Conservation (phyloP, 768 basidiomycete genomes). For the Galerina marginata region DNA sequence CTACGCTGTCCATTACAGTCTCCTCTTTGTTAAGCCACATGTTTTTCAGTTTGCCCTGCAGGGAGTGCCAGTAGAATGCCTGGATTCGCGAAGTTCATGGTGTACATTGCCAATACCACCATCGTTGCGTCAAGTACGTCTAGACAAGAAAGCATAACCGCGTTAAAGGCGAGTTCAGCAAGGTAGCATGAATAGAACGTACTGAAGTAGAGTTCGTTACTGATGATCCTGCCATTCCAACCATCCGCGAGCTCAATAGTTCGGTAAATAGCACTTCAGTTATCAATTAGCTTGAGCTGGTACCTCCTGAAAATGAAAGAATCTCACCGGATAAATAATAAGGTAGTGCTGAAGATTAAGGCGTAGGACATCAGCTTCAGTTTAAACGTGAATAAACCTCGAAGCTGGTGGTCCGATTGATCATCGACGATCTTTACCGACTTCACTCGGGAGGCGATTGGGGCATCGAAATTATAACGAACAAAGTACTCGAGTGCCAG, state of each 20-base stretch:
- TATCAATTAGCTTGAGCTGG: not conserved
- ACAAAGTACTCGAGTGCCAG: conserved; percentile 31
- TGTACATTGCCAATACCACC: conserved; percentile 53
- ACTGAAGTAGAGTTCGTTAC: conserved; percentile 48
- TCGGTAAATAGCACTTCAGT: conserved; percentile 52
- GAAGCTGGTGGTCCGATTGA: not conserved
- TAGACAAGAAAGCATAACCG: too few relatives aligned
- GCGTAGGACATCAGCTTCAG: conserved; percentile 40
- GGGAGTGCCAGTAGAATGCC: conserved; percentile 37
- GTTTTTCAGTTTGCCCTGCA: not conserved
- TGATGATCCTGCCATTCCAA: conserved; percentile 56
- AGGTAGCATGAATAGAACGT: conserved; percentile 7
- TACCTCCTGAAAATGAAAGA: not conserved
- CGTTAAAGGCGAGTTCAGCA: not conserved
- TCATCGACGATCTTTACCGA: too few relatives aligned
- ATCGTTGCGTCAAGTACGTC: conserved; percentile 58
- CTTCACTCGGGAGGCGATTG: not conserved
- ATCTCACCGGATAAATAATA: conserved; percentile 52
- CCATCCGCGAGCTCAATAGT: conserved; percentile 56
- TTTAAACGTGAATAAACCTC: conserved; percentile 20
- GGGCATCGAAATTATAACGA: not conserved
- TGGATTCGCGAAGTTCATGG: conserved; percentile 54
- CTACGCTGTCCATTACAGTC: too few relatives aligned
- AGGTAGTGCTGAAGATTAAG: conserved; percentile 42
- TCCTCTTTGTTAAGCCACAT: not conserved